Conservation (phyloP, 208 protist species). For the Leishmania guyanensis region DNA sequence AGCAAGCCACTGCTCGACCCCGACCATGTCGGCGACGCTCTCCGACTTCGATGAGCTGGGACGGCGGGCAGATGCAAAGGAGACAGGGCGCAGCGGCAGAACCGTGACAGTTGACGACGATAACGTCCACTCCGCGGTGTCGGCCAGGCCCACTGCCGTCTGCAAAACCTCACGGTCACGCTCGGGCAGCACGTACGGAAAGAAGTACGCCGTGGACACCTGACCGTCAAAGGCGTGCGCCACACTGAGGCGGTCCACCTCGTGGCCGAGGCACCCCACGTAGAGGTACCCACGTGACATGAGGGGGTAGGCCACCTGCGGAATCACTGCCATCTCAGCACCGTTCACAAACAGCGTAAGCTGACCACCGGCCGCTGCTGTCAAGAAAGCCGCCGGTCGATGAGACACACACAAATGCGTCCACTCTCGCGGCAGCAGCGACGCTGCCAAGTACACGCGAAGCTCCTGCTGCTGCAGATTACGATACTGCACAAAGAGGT, state of each 20-base stretch:
- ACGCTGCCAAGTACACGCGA: constrained; percentile 17
- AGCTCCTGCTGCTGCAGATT: constrained; percentile 35
- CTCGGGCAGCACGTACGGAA: constrained; percentile 41
- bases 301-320: constrained; percentile 50
- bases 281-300: constrained; percentile 54
- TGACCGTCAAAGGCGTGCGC: constrained; percentile 64
- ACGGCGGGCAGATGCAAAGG: constrained; percentile 1
- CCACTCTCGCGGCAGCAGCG: constrained; percentile 30
- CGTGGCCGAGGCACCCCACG: constrained; percentile 60
- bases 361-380: constrained; percentile 30
- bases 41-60: background rate
- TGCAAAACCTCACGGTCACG: constrained; percentile 33
- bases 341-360: constrained; percentile 62
- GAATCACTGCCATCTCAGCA: constrained; percentile 27
- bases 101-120: constrained; percentile 5
- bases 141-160: constrained; percentile 4
- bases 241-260: constrained; percentile 51
- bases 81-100: constrained; percentile 1
- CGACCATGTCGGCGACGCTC: constrained; percentile 5
- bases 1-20: constrained; percentile 40
- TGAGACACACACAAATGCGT: constrained; percentile 27
- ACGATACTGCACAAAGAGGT: constrained; percentile 35
- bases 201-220: constrained; percentile 70
- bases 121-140: constrained; percentile 11
- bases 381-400: constrained; percentile 25